phyloP scores from a whole-genome alignment of 371 early-diverging fungal species.

The Actinomucor elegans region DNA sequence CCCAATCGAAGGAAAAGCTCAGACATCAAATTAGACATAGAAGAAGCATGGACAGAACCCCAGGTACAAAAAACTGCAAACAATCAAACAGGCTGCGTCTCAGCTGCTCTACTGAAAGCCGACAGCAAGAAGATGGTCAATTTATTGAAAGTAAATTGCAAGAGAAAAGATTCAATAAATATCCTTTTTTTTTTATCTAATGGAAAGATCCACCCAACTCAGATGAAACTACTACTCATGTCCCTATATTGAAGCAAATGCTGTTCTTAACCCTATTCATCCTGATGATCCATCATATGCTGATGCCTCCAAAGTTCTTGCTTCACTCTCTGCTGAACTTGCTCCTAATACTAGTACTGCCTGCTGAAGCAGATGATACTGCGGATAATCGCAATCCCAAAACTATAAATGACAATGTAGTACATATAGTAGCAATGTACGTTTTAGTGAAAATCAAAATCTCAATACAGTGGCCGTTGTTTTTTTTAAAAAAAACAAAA shows the following conservation, averaged over 20 bases:
- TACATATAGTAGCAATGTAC: too few relatives aligned
- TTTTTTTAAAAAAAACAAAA: too few relatives aligned
- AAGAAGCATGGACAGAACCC: conserved; percentile 16
- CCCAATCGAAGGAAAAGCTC: conserved; percentile 19
- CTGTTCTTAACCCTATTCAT: conserved; percentile 16
- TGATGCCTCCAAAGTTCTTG: conserved; percentile 11
- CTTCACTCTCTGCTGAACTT: conserved; percentile 13
- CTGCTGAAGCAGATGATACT: conserved; percentile 6
- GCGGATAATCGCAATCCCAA: conserved; percentile 13
- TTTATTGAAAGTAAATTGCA: conserved; percentile 22
- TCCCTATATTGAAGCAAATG: conserved; percentile 18
- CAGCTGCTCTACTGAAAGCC: conserved; percentile 17
- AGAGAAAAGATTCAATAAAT: conserved; percentile 17
- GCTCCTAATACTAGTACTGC: conserved; percentile 11
- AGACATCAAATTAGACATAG: conserved; percentile 18
- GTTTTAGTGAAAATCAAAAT: too few relatives aligned
- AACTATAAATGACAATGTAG: conserved; percentile 16
- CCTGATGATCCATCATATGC: conserved; percentile 17
- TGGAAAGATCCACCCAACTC: conserved; percentile 16
- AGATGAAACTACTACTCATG: conserved; percentile 20
- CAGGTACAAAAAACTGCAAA: conserved; percentile 15
- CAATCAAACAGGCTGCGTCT: conserved; percentile 16
- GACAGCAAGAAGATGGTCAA: conserved; percentile 14
- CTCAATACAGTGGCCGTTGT: too few relatives aligned
- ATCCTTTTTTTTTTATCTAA: conserved; percentile 15